Evolutionary conservation across 768 basidiomycete species (phyloP), one percentile per base, ranked within the genome.

Genomic region (Nidularia pulvinata): DNA sequence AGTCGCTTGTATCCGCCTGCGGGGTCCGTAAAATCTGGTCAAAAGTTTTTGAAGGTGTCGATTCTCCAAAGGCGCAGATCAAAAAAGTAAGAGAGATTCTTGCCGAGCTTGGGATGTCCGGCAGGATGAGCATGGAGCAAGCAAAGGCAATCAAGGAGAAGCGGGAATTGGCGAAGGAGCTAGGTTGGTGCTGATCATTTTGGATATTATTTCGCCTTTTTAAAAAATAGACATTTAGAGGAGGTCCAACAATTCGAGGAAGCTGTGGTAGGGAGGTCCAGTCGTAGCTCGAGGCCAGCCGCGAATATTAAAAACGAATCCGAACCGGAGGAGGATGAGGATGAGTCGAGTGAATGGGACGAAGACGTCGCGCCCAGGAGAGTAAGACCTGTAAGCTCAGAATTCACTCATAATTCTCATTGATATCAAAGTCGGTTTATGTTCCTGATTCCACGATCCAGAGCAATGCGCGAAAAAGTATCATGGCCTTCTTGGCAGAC

Each of bases 1-100:
- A 92, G 91, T 74, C 83, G 13, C 68, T 89, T 11, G 82, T 94
- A 1, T 65, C 79, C 11, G 88, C 89, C 1, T 93, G 92, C 57
- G 91, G 91, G 5, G 77, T 89, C 14, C 84, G 89, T 54, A 92
- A 86, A 66, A 72, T 81, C 5, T 94, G 91, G 91, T 76, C 80
- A 7, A 90, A 83, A 63, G 80, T 91, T 52, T 88, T 93, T 59
- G 69, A 83, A 59, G 85, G 76, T 52, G 62, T 83, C 37, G 78
- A 82, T 43, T 74, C 71, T 7, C 76, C 85, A 0, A 75, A 74
- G 1, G 79, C 84, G 47, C 89, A 93, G 61, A 86, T 92, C 33
- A 70, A 71, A 49, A 83, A 80, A 39, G 75, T 93, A 34, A 84
- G 81, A 52, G 73, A 79, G 53, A 85, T 89, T 10, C 75, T 94